Conservation (phyloP, 2,329 filamentous ascomycete genomes). For the Coniochaeta sp. region DNA sequence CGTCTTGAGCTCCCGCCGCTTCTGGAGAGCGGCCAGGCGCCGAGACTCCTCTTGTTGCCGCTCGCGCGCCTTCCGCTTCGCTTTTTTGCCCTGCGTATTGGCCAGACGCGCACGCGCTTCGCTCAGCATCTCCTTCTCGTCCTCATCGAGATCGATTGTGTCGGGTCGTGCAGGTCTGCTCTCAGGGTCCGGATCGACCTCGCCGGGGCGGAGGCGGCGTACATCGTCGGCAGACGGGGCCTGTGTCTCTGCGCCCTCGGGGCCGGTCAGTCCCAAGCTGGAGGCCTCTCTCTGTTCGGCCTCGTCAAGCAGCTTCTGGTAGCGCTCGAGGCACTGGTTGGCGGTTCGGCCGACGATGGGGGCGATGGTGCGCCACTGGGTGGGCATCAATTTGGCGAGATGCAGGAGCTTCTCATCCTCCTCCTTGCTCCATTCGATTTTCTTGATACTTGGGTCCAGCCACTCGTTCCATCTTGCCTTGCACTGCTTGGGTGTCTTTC, state of each 20-base stretch:
- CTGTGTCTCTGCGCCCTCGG: slow-evolving; percentile 76
- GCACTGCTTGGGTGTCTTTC: slow-evolving; percentile 98
- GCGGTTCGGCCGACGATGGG: slow-evolving; percentile 94
- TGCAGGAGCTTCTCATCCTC: slow-evolving; percentile 97
- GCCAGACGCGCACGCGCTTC: slow-evolving; percentile 93
- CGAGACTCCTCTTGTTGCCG: slow-evolving; percentile 92
- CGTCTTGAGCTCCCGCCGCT: slow-evolving; percentile 92
- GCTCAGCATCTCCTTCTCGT: slow-evolving; percentile 99
- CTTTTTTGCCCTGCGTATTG: slow-evolving; percentile 98
- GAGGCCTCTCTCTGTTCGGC: slow-evolving; percentile 82
- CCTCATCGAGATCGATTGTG: slow-evolving; percentile 96
- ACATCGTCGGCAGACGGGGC: slow-evolving; percentile 93
- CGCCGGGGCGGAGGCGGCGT: slow-evolving; percentile 77
- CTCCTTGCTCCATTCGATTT: slow-evolving; percentile 98
- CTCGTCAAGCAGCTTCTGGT: slow-evolving; percentile 93
- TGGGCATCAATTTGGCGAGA: slow-evolving; percentile 96
- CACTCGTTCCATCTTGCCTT: slow-evolving; percentile 98
- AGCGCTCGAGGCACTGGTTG: slow-evolving; percentile 93
- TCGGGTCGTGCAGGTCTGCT: slow-evolving; percentile 92
- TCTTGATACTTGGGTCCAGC: slow-evolving; percentile 95
- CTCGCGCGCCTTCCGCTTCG: slow-evolving; percentile 93
- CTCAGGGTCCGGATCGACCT: slow-evolving; percentile 95
- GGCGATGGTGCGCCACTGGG: slow-evolving; percentile 97
- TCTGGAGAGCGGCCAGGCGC: slow-evolving; percentile 83
- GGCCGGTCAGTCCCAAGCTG: slow-evolving; percentile 74